A percentile compares a stretch with the other conserved stretches of the same genome.
phyloP scores from a whole-genome alignment of 257 asterid genomes.

The Solanum dulcamara region DNA sequence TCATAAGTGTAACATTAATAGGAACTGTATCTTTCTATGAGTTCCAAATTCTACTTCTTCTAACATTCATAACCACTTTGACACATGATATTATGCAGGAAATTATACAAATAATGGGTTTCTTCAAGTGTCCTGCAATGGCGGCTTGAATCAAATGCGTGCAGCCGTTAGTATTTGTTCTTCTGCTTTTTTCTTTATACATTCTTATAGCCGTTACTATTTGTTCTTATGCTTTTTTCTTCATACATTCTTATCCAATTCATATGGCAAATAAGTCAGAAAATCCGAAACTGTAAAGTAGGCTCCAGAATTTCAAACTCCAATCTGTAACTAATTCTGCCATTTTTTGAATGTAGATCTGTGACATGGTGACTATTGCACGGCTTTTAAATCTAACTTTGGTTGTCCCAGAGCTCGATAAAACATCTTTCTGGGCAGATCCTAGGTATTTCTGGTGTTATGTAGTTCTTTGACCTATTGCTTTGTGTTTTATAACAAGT shows the following conservation, averaged over 20 bases:
- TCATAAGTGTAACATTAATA: neutral
- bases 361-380: constrained; percentile 95
- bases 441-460: constrained; percentile 53
- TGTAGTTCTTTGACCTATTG: neutral
- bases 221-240: neutral
- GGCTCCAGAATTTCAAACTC: neutral
- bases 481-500: neutral
- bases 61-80: neutral
- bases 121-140: constrained; percentile 83
- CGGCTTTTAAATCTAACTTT: constrained; percentile 81
- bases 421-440: constrained; percentile 97
- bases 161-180: constrained; percentile 57
- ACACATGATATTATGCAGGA: constrained; percentile 27
- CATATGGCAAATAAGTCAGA: neutral
- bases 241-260: neutral
- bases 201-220: constrained; percentile 39
- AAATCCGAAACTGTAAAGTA: neutral
- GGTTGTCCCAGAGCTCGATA: constrained; percentile 95
- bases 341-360: constrained; percentile 44
- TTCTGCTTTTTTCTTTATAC: neutral
- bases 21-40: neutral
- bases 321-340: neutral
- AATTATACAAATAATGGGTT: constrained; percentile 79
- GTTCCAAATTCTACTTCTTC: neutral
- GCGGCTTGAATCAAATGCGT: constrained; percentile 98